phyloP scores from a whole-genome alignment of 768 basidiomycete genomes.

The Leucosporidium scottii region DNA sequence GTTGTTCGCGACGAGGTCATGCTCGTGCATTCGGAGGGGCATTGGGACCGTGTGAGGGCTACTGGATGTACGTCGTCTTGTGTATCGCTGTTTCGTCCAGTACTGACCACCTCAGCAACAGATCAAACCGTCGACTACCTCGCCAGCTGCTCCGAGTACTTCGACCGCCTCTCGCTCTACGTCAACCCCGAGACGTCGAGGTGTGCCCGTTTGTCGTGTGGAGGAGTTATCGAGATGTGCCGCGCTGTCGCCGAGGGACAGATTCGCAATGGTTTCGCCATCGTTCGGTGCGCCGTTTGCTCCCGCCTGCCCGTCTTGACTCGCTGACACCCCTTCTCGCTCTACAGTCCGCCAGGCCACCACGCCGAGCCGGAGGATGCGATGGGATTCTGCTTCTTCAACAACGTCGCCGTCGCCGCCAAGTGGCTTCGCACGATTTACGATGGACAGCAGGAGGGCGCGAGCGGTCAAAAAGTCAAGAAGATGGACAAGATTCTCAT shows the following conservation, averaged over 20 bases:
- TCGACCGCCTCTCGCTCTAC: constrained; percentile 87
- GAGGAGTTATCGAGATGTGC: constrained; percentile 86
- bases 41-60: constrained; percentile 82
- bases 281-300: constrained; percentile 56
- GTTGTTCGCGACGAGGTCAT: constrained; percentile 70
- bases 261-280: constrained; percentile 81
- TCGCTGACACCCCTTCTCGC: background rate
- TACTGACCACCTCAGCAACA: background rate
- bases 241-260: constrained; percentile 73
- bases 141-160: constrained; percentile 67
- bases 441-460: constrained; percentile 38
- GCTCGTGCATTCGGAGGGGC: constrained; percentile 81
- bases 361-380: constrained; percentile 97
- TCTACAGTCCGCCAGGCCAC: constrained; percentile 71
- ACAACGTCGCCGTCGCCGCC: constrained; percentile 91
- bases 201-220: constrained; percentile 80
- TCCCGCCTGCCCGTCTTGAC: too few relatives aligned
- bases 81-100: background rate
- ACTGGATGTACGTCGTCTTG: constrained; percentile 60
- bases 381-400: constrained; percentile 99
- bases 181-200: constrained; percentile 76
- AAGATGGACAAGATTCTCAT: constrained; percentile 74
- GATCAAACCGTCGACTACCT: constrained; percentile 31
- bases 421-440: constrained; percentile 62
- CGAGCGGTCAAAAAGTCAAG: constrained; percentile 23